Conservation (phyloP, 2,329 filamentous ascomycete genomes). For the Stachybotrys elegans region DNA sequence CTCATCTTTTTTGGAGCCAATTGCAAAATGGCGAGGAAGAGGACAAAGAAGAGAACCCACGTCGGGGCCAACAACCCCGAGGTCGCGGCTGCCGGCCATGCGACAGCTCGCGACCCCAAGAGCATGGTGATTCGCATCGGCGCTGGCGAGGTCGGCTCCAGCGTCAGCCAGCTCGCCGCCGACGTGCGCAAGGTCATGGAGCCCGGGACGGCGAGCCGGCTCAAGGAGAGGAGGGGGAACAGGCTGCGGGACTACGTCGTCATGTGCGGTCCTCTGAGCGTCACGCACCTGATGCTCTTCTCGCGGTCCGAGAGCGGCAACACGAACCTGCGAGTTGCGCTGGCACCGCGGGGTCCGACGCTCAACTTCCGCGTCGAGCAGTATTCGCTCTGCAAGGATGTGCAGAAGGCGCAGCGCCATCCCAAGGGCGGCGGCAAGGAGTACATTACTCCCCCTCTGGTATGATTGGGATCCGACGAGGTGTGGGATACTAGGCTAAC, state of each 20-base stretch:
- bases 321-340: conserved; percentile 82
- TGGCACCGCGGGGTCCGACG: conserved; percentile 86
- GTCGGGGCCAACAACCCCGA: conserved; percentile 59
- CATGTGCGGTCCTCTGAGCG: conserved; percentile 91
- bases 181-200: conserved; percentile 95
- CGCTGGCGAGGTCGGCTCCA: conserved; percentile 86
- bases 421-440: conserved; percentile 80
- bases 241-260: conserved; percentile 85
- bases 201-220: conserved; percentile 80
- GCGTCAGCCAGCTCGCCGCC: conserved; percentile 83
- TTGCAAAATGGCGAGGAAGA: conserved; percentile 66
- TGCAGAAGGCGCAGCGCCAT: conserved; percentile 76
- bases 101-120: conserved; percentile 70
- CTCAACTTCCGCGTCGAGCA: conserved; percentile 91
- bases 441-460: conserved; percentile 77
- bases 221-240: conserved; percentile 88
- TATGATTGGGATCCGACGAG: conserved; percentile 29
- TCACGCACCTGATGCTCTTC: conserved; percentile 89
- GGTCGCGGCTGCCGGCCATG: conserved; percentile 51
- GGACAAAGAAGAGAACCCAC: conserved; percentile 88
- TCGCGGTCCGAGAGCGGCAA: conserved; percentile 86
- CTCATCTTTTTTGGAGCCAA: conserved; percentile 26
- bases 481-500: not conserved
- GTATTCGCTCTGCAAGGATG: conserved; percentile 90
- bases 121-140: conserved; percentile 98